Conservation (phyloP, 2,329 filamentous ascomycete genomes). For the Alternaria incomplexa region DNA sequence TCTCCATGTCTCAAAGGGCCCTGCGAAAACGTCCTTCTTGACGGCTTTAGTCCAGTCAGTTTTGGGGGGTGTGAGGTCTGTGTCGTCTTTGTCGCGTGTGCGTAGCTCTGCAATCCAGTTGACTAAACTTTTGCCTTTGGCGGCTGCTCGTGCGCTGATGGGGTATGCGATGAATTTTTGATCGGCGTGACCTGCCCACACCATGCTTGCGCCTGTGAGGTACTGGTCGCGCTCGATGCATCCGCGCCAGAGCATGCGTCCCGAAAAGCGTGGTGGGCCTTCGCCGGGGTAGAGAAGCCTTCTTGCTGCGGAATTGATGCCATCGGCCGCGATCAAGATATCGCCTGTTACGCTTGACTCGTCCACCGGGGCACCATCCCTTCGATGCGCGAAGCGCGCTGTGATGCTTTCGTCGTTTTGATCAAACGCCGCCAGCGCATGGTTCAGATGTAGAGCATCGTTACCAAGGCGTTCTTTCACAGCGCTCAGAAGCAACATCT, state of each 20-base stretch:
- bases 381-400: conserved; percentile 44
- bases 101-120: conserved; percentile 58
- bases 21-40: conserved; percentile 49
- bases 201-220: conserved; percentile 53
- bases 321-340: conserved; percentile 52
- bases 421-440: conserved; percentile 46
- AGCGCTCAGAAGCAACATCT: conserved; percentile 52
- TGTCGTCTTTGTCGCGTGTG: conserved; percentile 51
- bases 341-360: conserved; percentile 42
- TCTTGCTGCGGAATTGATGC: conserved; percentile 54
- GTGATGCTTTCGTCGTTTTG: conserved; percentile 48
- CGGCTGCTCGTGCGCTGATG: conserved; percentile 48
- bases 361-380: conserved; percentile 32
- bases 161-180: conserved; percentile 58
- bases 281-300: conserved; percentile 52
- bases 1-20: conserved; percentile 50
- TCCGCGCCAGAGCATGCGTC: conserved; percentile 56
- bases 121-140: conserved; percentile 49
- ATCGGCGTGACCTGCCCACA: conserved; percentile 56
- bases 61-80: conserved; percentile 53
- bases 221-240: conserved; percentile 51
- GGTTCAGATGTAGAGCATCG: conserved; percentile 49
- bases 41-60: conserved; percentile 55
- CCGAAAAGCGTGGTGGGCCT: conserved; percentile 54
- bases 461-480: conserved; percentile 51